Evolutionary conservation across 805 yeast genomes (phyloP), one percentile per base, ranked within the genome.

Genomic region (Candida schatavii): DNA sequence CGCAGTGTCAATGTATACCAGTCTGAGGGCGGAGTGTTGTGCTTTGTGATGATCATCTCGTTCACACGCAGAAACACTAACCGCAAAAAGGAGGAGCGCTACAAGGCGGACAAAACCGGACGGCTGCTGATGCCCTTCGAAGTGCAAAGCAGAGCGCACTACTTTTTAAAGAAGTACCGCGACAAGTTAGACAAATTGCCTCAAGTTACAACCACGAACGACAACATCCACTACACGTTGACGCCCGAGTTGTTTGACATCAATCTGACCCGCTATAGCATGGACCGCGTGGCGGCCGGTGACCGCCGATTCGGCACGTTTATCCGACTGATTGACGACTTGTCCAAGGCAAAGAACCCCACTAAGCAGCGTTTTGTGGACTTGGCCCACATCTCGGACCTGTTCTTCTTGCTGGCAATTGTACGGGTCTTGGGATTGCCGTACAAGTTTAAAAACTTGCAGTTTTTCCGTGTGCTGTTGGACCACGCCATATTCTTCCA

Each of bases 401-500:
- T 63, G 22, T 44, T 66, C 22, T 67, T 51, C 47, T 49, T 68
- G 38, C 59, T 63, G 15, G 46, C 62, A 3, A 44, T 65, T 23
- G 25, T 52, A 25, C 49, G 62, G 14, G 57, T 59, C 0, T 43
- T 66, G 18, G 66, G 66, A 6, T 27, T 46, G 19, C 47, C 55
- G 3, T 22, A 55, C 11, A 40, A 42, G 22, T 45, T 44, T 11
- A 42, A 47, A 23, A 41, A 43, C 21, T 13, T 40, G 7, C 40
- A 52, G 17, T 66, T 61, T 43, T 68, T 68, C 51, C 51, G 72
- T 30, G 71, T 64, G 2, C 59, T 67, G 30, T 55, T 68, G 39
- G 73, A 68, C 46, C 73, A 68, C 44, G 37, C 64, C 3, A 52
- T 68, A 5, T 61, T 48, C 44, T 59, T 58, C 50, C 72, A 68